Base-by-base conservation (phyloP, 1,284 basidiomycete species). In the Tilletia walkeri region DNA sequence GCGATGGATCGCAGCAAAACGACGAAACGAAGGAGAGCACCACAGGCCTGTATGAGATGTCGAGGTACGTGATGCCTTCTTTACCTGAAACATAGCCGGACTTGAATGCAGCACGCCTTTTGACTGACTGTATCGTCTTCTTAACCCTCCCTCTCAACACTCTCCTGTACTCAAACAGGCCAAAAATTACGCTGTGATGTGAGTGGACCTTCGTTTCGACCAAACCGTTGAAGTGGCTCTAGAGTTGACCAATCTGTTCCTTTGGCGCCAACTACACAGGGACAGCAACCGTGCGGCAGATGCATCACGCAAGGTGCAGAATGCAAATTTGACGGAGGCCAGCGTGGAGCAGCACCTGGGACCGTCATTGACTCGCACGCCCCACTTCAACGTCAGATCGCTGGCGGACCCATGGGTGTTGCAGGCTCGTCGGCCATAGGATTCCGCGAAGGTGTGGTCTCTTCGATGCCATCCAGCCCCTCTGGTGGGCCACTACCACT, bases 1-100 rank as follows among this genome's bases (percentile, higher is more conserved):
- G 18, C 34, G 36, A 63, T 63, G 34, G 59, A 63, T 38, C 59
- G 59, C 36, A n/a, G 38, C 34, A 63, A 63, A 36, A 12, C 38
- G 7, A 38, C 34, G 14, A 63, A 63, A 36, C 30, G 59, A 24
- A 63, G 59, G 59, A 63, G 59, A 39, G 59, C 59, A 39, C 59
- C 59, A 12, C 59, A 63, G 36, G 59, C 59, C 18, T 63, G 59
- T 41, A 63, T 63, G 59, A 63, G 59, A 41, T 63, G 59, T 63
- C 59, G 59, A 38, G 59, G 59, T 63, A 16, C 12, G 59, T 39
- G 24, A 30, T 63, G 18, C 36, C 10, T 39, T 24, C 41, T 14
- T 45, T 9, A 3, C 12, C 41, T 45, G 41, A 45, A 45, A 45
- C 41, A 45, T 14, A 9, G 41, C 9, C 14, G 3, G 41, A 7